Percentiles rank a stretch among this genome's conserved stretches.
phyloP scores from a whole-genome alignment of 352 stramenopile species.

The Globisporangium barbulae region DNA sequence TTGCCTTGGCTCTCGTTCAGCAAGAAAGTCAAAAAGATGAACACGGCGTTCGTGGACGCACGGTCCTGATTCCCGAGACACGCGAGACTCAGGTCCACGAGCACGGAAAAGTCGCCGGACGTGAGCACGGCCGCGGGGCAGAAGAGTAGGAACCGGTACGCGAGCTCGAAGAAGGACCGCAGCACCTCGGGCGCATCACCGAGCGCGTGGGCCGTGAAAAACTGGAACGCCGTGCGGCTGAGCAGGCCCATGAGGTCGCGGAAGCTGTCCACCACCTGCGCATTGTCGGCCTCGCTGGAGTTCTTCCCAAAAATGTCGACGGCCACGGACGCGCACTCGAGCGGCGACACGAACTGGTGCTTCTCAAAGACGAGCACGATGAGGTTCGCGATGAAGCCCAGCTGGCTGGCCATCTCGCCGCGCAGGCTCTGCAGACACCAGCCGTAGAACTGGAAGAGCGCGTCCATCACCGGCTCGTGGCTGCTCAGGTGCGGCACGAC shows the following conservation, averaged over 20 bases:
- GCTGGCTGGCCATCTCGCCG: slow-evolving; percentile 48
- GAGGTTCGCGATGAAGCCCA: slow-evolving; percentile 45
- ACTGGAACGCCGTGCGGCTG: slow-evolving; percentile 59
- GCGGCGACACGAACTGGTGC: slow-evolving; percentile 46
- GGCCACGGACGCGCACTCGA: slow-evolving; percentile 60
- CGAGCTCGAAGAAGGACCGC: slow-evolving; percentile 63
- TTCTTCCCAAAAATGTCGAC: slow-evolving; percentile 67
- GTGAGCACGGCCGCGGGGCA: slow-evolving; percentile 62
- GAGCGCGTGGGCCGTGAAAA: slow-evolving; percentile 60
- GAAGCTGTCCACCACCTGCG: slow-evolving; percentile 49
- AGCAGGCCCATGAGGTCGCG: slow-evolving; percentile 51
- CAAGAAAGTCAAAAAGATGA: slow-evolving; percentile 65
- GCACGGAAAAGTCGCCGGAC: slow-evolving; percentile 47
- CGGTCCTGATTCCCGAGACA: slow-evolving; percentile 68
- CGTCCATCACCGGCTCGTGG: slow-evolving; percentile 45
- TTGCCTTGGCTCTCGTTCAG: slow-evolving; percentile 52
- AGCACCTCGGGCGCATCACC: slow-evolving; percentile 58
- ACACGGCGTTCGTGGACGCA: slow-evolving; percentile 57
- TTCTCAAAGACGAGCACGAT: slow-evolving; percentile 64
- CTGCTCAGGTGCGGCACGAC: slow-evolving; percentile 36
- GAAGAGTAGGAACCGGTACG: slow-evolving; percentile 68
- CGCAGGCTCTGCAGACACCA: slow-evolving; percentile 71
- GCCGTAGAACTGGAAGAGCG: slow-evolving; percentile 64
- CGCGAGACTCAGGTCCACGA: slow-evolving; percentile 55
- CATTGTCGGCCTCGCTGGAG: slow-evolving; percentile 19